These are phyloP conservation scores for Flammula alnicola DNA, from an alignment of 1,284 basidiomycete genomes.

Conservation along the genomic window DNA sequence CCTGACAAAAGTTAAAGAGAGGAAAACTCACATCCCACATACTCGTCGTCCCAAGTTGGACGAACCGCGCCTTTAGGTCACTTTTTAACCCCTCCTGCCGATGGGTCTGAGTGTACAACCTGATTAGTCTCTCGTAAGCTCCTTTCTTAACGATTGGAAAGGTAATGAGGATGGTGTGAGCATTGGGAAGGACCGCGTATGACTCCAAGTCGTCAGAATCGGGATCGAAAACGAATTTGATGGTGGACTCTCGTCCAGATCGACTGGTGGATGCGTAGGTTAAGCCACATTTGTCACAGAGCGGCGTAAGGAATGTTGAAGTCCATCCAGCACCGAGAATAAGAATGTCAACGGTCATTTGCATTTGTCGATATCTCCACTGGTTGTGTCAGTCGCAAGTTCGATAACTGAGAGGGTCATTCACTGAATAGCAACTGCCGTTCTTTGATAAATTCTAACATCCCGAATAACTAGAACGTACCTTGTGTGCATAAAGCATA, in stretches of 20 bases:
- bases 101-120: constrained; percentile 36
- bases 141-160: constrained; percentile 60
- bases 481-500: too few relatives aligned
- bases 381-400: too few relatives aligned
- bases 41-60: constrained; percentile 65
- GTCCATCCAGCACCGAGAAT: constrained; percentile 77
- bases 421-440: too few relatives aligned
- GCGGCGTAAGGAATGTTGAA: constrained; percentile 63
- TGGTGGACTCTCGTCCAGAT: constrained; percentile 47
- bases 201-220: constrained; percentile 44
- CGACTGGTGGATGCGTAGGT: constrained; percentile 62
- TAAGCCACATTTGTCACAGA: constrained; percentile 47
- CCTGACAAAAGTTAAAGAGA: not conserved
- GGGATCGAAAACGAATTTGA: constrained; percentile 55
- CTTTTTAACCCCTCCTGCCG: constrained; percentile 16
- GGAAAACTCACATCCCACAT: constrained; percentile 60
- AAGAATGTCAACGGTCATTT: constrained; percentile 52
- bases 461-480: too few relatives aligned
- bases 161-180: constrained; percentile 62
- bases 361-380: not conserved
- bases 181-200: constrained; percentile 55
- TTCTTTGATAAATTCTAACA: too few relatives aligned
- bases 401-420: too few relatives aligned
- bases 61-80: constrained; percentile 41
- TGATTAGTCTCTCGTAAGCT: constrained; percentile 43